A percentile compares a stretch with the other conserved stretches of the same genome.
These are phyloP conservation scores for Backusella psychrophila DNA, from an alignment of 192 early-diverging fungal species.

Conservation along the genomic window DNA sequence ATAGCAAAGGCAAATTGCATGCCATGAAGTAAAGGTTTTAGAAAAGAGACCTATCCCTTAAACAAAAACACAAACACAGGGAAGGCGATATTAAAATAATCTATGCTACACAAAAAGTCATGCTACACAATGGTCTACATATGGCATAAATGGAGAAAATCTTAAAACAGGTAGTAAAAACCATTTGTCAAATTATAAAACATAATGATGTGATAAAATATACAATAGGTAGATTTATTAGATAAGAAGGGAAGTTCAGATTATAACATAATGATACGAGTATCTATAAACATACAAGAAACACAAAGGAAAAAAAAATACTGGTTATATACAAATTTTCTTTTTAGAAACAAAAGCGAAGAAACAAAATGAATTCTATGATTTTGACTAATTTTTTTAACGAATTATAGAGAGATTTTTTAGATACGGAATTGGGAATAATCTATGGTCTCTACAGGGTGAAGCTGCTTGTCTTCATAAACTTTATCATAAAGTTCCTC, in stretches of 20 bases:
- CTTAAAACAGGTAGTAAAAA: not conserved
- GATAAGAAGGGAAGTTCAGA: not conserved
- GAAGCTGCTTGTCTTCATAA: not conserved
- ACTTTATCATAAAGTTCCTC: not conserved
- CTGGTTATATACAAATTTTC: not conserved
- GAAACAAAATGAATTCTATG: not conserved
- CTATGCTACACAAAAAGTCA: not conserved
- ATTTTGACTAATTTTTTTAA: not conserved
- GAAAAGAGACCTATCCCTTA: not conserved
- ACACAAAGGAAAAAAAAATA: not conserved
- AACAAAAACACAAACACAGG: too few species aligned
- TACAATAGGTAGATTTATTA: conserved; percentile 2
- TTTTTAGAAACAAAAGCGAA: conserved; percentile 2
- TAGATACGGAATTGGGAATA: not conserved
- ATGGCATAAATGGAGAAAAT: not conserved
- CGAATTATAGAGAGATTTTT: not conserved
- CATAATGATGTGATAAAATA: not conserved
- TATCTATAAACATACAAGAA: not conserved
- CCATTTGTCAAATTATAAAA: not conserved
- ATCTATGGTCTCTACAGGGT: not conserved
- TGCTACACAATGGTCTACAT: not conserved
- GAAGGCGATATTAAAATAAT: not conserved
- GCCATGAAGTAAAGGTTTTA: not conserved
- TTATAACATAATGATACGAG: not conserved
- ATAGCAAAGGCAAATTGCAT: not conserved